These are phyloP conservation scores for Talaromyces ruber DNA, from an alignment of 495 filamentous ascomycete species.

Conservation along the genomic window DNA sequence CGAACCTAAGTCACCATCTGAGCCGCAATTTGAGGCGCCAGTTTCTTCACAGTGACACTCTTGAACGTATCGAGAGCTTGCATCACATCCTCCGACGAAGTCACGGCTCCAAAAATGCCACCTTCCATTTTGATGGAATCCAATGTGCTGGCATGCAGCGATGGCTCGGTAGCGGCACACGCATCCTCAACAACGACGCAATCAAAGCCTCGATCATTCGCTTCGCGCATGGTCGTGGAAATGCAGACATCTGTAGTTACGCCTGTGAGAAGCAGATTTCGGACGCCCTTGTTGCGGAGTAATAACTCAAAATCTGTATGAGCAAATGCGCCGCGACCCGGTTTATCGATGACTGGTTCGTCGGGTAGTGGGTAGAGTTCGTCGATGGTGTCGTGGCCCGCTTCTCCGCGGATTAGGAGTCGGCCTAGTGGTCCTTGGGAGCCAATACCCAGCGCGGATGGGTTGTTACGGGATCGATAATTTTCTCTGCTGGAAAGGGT, in stretches of 20 bases:
- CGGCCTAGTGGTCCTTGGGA: slow-evolving; percentile 53
- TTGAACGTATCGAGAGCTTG: slow-evolving; percentile 40
- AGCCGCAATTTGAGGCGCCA: slow-evolving; percentile 29
- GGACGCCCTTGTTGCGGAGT: slow-evolving; percentile 53
- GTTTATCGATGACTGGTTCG: slow-evolving; percentile 62
- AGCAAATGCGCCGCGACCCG: slow-evolving; percentile 56
- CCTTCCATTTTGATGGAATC: slow-evolving; percentile 50
- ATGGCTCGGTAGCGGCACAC: slow-evolving; percentile 39
- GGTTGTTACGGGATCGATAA: slow-evolving; percentile 45
- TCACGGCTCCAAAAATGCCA: slow-evolving; percentile 49
- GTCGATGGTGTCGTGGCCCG: slow-evolving; percentile 52
- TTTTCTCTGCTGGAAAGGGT: slow-evolving; percentile 49
- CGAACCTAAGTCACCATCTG: slow-evolving; percentile 8
- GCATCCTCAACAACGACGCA: slow-evolving; percentile 51
- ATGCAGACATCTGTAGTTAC: slow-evolving; percentile 69
- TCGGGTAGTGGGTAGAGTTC: slow-evolving; percentile 46
- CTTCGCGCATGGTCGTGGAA: slow-evolving; percentile 59
- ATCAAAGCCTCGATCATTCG: slow-evolving; percentile 67
- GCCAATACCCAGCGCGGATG: slow-evolving; percentile 49
- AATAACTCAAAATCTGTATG: slow-evolving; percentile 56
- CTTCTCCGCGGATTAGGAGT: slow-evolving; percentile 55
- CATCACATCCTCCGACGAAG: slow-evolving; percentile 39
- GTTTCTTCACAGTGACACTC: slow-evolving; percentile 33
- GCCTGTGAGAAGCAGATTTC: slow-evolving; percentile 56
- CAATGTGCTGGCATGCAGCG: slow-evolving; percentile 40